Conservation (phyloP, 2,329 filamentous ascomycete species). For the Cladosporium sp. region DNA sequence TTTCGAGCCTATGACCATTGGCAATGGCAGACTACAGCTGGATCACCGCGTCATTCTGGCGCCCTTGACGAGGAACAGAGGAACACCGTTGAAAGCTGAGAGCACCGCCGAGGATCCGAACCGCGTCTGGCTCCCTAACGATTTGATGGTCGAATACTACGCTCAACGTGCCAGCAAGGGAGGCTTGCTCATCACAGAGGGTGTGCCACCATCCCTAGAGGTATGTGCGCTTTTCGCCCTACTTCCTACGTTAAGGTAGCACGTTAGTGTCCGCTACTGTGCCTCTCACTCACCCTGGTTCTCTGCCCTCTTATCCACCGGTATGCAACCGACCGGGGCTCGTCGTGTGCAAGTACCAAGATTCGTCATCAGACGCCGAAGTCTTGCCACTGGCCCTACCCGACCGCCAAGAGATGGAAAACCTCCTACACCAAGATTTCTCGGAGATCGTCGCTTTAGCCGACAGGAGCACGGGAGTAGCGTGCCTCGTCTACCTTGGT, state of each 20-base stretch:
- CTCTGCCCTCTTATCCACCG: too few species aligned
- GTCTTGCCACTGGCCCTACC: too few species aligned
- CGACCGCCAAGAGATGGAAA: too few species aligned
- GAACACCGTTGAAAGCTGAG: conserved; percentile 36
- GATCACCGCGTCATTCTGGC: conserved; percentile 53
- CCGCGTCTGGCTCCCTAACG: conserved; percentile 23
- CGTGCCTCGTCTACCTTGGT: conserved; percentile 26
- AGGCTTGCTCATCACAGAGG: conserved; percentile 32
- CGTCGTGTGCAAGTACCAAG: conserved; percentile 19
- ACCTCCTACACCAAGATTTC: too few species aligned
- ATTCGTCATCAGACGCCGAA: too few species aligned
- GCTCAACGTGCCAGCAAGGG: conserved; percentile 29
- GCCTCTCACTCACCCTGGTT: too few species aligned
- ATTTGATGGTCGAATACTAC: conserved; percentile 36
- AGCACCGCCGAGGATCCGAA: conserved; percentile 46
- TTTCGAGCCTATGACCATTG: conserved; percentile 41
- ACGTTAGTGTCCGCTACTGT: too few species aligned
- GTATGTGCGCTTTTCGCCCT: background rate
- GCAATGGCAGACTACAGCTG: conserved; percentile 41
- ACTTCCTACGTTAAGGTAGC: background rate
- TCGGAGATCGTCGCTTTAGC: too few species aligned
- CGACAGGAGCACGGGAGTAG: too few species aligned
- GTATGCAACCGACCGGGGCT: too few species aligned
- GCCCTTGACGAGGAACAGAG: conserved; percentile 50
- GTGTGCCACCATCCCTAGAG: conserved; percentile 27